Base-by-base conservation (phyloP, 164 flowering plant species). In the Chloranthus sessilifolius region DNA sequence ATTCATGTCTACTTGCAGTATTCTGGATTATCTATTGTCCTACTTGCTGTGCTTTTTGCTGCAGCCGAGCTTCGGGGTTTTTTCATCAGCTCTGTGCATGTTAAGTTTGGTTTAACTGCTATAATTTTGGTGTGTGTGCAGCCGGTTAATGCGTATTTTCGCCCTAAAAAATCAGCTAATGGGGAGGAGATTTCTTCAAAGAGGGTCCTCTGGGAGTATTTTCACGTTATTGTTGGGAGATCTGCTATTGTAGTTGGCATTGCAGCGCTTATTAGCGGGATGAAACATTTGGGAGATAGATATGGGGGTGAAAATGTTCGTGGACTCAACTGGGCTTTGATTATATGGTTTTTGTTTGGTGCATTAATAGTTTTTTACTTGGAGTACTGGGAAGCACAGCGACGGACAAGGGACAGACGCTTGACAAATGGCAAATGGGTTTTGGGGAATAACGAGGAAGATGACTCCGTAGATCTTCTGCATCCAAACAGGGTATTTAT, bases 11-110 rank as follows among this genome's bases (percentile, higher is more conserved):
- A 86, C 64, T 63, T 88, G 74, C 99, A 92, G 77, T 86, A 86
- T 60, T 92, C 99, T 11, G 99, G 99, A 27, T 71, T 88, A 50
- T 73, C 80, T 7, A 84, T 92, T 56, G 64, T 78, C 50, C 50
- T 88, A 14, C 90, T 92, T 54, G 99, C 85, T 22, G 74, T 88
- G 59, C 87, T 88, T 34, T 92, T 92, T 60, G 99, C 96, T n/a
- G 94, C 82, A 31, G 99, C 96, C 39, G 99, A 92, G 72, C 95
- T 92, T 55, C 80, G 80, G 14, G 99, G 96, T 12, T 74, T 92
- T 37, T 57, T 55, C 62, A 24, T 86, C 33, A 55, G 57, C 50
- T 88, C 99, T 3, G 38, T 69, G 21, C 98, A 92, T 68, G 99
- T 86, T n/a, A 92, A 86, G 71, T 79, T 92, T 60, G 99, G 96